Evolutionary conservation across 331 rosid species (phyloP).

Genomic region (Quercus tomentella): DNA sequence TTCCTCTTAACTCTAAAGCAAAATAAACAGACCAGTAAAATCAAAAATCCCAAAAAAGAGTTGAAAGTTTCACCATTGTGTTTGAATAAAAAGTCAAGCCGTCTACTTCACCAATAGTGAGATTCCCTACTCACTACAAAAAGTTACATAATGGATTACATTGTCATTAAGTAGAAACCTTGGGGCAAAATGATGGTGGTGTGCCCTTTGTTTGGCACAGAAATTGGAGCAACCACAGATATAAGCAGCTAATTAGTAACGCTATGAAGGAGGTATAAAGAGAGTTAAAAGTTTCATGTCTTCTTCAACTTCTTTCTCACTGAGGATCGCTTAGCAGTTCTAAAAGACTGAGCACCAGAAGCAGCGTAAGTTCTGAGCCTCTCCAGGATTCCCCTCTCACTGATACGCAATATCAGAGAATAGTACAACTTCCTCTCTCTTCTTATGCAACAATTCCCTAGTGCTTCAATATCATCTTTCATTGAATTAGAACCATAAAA

Average conservation of each 20-base stretch:
- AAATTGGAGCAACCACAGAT: background rate
- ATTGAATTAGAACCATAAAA: constrained; percentile 58
- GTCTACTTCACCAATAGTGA: background rate
- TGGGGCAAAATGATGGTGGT: background rate
- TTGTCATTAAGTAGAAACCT: background rate
- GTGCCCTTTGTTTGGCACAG: background rate
- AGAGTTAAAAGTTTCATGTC: constrained; percentile 17
- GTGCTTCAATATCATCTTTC: constrained; percentile 52
- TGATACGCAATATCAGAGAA: constrained; percentile 61
- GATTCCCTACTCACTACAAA: too few species aligned
- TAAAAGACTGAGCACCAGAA: constrained; percentile 19
- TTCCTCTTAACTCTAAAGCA: background rate
- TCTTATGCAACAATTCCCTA: constrained; percentile 28
- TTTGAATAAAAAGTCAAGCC: background rate
- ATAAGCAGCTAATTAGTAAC: background rate
- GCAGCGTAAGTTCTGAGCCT: constrained; percentile 55
- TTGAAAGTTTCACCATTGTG: background rate
- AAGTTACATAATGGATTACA: too few species aligned
- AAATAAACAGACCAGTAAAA: background rate
- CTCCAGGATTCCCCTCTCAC: constrained; percentile 71
- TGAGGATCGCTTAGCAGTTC: constrained; percentile 25
- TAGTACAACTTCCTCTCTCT: constrained; percentile 67
- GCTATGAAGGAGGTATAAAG: background rate
- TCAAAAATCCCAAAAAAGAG: background rate
- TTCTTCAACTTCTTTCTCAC: constrained; percentile 42